Evolutionary conservation across 352 stramenopile genomes (phyloP), one percentile per base, ranked within the genome.

Genomic region (Globisporangium cystogenes): DNA sequence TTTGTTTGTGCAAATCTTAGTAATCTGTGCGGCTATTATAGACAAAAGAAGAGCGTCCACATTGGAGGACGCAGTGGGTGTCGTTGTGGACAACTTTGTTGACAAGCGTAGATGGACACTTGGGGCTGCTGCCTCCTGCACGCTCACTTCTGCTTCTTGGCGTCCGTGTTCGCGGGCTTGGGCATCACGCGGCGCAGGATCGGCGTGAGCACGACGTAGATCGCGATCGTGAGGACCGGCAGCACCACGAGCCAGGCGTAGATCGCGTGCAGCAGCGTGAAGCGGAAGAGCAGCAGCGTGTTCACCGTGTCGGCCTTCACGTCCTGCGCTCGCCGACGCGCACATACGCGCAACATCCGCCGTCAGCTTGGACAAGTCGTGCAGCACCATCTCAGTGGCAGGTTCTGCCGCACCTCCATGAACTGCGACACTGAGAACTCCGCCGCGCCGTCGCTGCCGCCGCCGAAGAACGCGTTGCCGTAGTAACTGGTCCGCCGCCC

Each of bases 161-260:
- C 49, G 39, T 35, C 27, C 2, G 3, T 26, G 18, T 46, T 55
- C 49, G 76, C 76, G 50, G 45, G 59, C 55, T 85, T 88, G 52
- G 76, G 75, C 74, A 90, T 88, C 53, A 87, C 60, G 41, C 64
- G 61, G 53, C 66, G 73, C 41, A 93, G 68, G 44, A 90, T 70
- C 6, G 78, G 79, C 31, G 73, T 81, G 44, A 93, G 67, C 27
- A 90, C 58, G 27, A 67, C 55, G 67, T 93, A 93, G 50, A 90
- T 58, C 37, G 59, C 57, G 53, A 75, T 59, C 35, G 79, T 89
- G 26, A 85, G 63, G n/a, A 89, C 59, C 4, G 76, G 76, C 45
- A 87, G 64, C 39, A 77, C 71, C 21, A 72, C 72, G 51, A 88
- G 59, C 82, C 82, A 93, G 70, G 86, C 74, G 67, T 87, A 90